Evolutionary conservation across 164 flowering plant genomes (phyloP), one percentile per base, ranked within the genome.

Genomic region (Euptelea pleiosperma): DNA sequence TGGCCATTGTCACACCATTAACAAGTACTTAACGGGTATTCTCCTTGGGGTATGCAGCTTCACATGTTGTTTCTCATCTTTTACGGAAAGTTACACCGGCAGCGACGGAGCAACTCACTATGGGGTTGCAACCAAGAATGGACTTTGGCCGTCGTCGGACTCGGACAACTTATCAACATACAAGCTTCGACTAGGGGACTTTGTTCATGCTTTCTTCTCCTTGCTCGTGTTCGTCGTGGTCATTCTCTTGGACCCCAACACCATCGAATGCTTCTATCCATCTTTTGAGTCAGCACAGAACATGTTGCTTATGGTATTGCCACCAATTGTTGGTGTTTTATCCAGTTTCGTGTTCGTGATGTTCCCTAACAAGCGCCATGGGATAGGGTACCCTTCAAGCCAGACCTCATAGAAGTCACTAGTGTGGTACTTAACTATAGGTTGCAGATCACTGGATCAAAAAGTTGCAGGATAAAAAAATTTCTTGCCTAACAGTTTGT

Each of bases 351-450:
- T 87, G 6, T 87, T 86, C 64, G 49, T 68, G 57, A 0, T 75
- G 37, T 92, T 89, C 58, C 98, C 96, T 0, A 79, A 79, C 64
- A 81, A 60, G 0, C 83, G 98, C 43, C 87, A 85, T 65, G 96
- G 96, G 9, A 81, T 92, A 34, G 98, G 98, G 33, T 81, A 89
- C 67, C 81, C 84, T 57, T 25, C 75, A 47, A 60, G 53, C 56
- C 46, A 63, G 46, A 30, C 54, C 16, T 25, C 61, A 25, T 11
- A 30, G 31, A 40, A 36, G 34, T 31, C 45, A n/a, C 46, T 46
- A 44, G 35, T 51, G 19, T 41, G 6, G n/a, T n/a, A n/a, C n/a
- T n/a, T n/a, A n/a, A n/a, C n/a, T n/a, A n/a, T n/a, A n/a, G n/a
- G n/a, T n/a, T n/a, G n/a, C n/a, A n/a, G n/a, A n/a, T n/a, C n/a